Conservation (phyloP, 306 rosid genomes). For the Acacia melanoxylon region DNA sequence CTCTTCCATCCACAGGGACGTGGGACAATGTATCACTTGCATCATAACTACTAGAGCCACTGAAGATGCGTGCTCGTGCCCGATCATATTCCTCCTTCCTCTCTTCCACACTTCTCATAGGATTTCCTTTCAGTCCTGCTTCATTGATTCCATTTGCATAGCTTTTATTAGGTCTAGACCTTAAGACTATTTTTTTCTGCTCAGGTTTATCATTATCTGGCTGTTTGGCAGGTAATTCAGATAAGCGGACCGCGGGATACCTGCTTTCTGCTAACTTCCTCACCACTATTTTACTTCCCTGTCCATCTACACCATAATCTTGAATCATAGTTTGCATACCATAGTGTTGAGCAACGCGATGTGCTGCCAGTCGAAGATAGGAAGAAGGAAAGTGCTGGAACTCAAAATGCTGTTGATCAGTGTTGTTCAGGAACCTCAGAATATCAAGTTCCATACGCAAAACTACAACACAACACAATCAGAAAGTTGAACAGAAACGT, state of each 20-base stretch:
- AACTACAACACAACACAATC: constrained; percentile 40
- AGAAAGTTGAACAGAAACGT: neutral
- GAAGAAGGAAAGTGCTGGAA: constrained; percentile 86
- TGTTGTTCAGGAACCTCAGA: constrained; percentile 66
- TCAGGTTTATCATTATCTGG: constrained; percentile 52
- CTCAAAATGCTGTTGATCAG: constrained; percentile 77
- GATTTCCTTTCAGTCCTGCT: constrained; percentile 60
- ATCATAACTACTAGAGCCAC: constrained; percentile 50
- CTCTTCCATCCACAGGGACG: constrained; percentile 45
- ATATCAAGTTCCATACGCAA: constrained; percentile 89
- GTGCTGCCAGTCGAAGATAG: constrained; percentile 88
- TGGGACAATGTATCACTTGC: constrained; percentile 43
- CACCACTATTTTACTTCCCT: constrained; percentile 80
- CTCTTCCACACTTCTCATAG: constrained; percentile 83
- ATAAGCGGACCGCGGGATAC: constrained; percentile 59
- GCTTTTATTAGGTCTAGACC: constrained; percentile 57
- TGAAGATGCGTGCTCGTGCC: constrained; percentile 93
- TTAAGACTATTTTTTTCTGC: constrained; percentile 56
- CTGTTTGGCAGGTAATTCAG: constrained; percentile 72
- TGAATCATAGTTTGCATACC: constrained; percentile 81
- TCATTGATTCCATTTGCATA: constrained; percentile 47
- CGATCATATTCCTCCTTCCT: constrained; percentile 91
- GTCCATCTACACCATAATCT: constrained; percentile 73
- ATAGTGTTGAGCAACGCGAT: constrained; percentile 92
- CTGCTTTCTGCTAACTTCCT: constrained; percentile 67